Evolutionary conservation across 805 yeast species (phyloP).

Genomic region (Metschnikowia lochheadii): DNA sequence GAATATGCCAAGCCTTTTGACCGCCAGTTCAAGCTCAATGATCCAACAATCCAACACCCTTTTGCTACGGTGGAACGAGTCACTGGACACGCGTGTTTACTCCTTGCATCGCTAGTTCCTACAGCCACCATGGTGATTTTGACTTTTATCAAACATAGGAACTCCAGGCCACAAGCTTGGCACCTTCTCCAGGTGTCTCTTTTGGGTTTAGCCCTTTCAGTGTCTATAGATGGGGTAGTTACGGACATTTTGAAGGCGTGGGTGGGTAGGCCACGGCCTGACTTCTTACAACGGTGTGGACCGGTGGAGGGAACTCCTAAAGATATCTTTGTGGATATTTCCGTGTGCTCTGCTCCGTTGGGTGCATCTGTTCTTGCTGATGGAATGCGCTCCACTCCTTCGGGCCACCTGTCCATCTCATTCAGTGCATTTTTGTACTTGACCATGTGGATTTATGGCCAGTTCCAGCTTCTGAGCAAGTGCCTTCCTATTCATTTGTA

Average conservation of each 20-base stretch:
- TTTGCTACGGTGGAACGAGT: slow-evolving; percentile 31
- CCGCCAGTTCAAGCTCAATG: slow-evolving; percentile 32
- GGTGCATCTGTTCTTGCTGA: slow-evolving; percentile 33
- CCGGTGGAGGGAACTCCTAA: slow-evolving; percentile 11
- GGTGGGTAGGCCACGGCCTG: slow-evolving; percentile 23
- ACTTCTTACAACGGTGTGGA: slow-evolving; percentile 17
- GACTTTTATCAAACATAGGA: slow-evolving; percentile 10
- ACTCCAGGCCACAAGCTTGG: slow-evolving; percentile 13
- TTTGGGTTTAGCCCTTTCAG: slow-evolving; percentile 27
- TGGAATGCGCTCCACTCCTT: slow-evolving; percentile 55
- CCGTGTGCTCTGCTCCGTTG: slow-evolving; percentile 25
- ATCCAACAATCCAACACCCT: slow-evolving; percentile 34
- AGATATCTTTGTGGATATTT: slow-evolving; percentile 18
- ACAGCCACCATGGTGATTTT: slow-evolving; percentile 17
- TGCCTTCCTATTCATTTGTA: slow-evolving; percentile 10
- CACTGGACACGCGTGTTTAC: slow-evolving; percentile 23
- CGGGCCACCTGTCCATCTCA: slow-evolving; percentile 54
- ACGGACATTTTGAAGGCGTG: slow-evolving; percentile 37
- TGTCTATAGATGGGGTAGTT: slow-evolving; percentile 29
- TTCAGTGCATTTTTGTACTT: slow-evolving; percentile 48
- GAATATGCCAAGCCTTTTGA: slow-evolving; percentile 32
- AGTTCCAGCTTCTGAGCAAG: slow-evolving; percentile 20
- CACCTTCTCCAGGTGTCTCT: slow-evolving; percentile 28
- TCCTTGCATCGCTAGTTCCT: slow-evolving; percentile 27
- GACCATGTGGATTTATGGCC: slow-evolving; percentile 47